Evolutionary conservation across 306 rosid genomes (phyloP).

Genomic region (Cicer arietinum): DNA sequence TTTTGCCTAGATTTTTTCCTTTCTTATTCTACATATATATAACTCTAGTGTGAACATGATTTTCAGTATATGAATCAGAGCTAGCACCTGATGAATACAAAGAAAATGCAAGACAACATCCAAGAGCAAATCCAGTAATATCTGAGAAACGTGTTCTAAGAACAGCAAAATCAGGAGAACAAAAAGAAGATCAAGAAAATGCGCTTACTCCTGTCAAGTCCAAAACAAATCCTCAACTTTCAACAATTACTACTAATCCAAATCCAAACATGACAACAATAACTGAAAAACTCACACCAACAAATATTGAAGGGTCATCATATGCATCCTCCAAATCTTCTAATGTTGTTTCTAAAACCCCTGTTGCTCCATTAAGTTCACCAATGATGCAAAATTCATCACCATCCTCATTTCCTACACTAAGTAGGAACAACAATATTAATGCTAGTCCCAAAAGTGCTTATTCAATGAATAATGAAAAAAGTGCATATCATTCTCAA

Average conservation of each 20-base stretch:
- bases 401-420: not conserved
- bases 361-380: conserved; percentile 35
- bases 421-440: conserved; percentile 33
- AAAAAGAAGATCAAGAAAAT: conserved; percentile 37
- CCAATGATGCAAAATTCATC: not conserved
- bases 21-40: not conserved
- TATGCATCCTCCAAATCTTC: conserved; percentile 60
- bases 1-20: not conserved
- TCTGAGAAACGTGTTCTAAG: conserved; percentile 65
- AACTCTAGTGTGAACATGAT: not conserved
- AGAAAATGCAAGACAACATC: conserved; percentile 74
- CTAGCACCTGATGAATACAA: conserved; percentile 74
- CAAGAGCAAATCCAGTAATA: conserved; percentile 68
- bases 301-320: conserved; percentile 46
- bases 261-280: conserved; percentile 23
- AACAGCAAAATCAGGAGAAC: conserved; percentile 30
- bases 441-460: not conserved
- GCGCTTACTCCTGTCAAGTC: conserved; percentile 21
- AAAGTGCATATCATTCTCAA: not conserved
- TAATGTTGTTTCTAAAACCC: conserved; percentile 41
- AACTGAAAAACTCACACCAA: conserved; percentile 50
- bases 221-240: conserved; percentile 28
- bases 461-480: too few relatives aligned
- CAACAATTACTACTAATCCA: conserved; percentile 1
- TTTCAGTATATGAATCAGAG: conserved; percentile 90